Evolutionary conservation across 495 filamentous ascomycete genomes (phyloP).

Genomic region (Talaromyces borbonicus): DNA sequence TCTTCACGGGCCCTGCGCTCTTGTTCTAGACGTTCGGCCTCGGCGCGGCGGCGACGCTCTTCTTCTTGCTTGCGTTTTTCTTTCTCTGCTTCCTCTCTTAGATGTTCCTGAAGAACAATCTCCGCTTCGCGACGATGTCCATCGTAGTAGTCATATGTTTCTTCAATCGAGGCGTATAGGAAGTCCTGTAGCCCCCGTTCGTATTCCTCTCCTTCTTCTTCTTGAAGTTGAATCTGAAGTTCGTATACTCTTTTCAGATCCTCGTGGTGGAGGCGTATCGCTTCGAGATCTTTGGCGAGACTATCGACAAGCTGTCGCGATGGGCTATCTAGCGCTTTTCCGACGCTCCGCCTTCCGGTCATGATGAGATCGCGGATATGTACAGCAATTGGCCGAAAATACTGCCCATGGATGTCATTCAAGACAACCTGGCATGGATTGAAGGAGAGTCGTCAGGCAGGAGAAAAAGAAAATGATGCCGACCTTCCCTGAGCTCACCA

Average conservation of each 20-base stretch:
- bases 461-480: too few species aligned
- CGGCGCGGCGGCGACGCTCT: conserved; percentile 15
- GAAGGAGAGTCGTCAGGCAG: too few species aligned
- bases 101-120: conserved; percentile 23
- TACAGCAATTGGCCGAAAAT: too few species aligned
- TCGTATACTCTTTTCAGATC: conserved; percentile 34
- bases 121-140: conserved; percentile 53
- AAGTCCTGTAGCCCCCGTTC: conserved; percentile 32
- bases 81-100: conserved; percentile 29
- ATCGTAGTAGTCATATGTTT: conserved; percentile 52
- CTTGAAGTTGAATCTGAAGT: conserved; percentile 34
- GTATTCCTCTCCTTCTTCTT: conserved; percentile 35
- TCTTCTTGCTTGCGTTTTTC: conserved; percentile 24
- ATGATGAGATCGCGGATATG: conserved; percentile 14
- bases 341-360: conserved; percentile 17
- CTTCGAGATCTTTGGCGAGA: conserved; percentile 30
- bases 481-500: too few species aligned
- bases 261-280: conserved; percentile 25
- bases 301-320: conserved; percentile 42
- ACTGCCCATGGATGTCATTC: too few species aligned
- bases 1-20: conserved; percentile 43
- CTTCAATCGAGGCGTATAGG: conserved; percentile 52
- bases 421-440: too few species aligned
- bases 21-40: conserved; percentile 28
- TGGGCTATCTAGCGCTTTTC: conserved; percentile 31